phyloP scores from a whole-genome alignment of 495 filamentous ascomycete genomes.

The Baudoinia panamericana region DNA sequence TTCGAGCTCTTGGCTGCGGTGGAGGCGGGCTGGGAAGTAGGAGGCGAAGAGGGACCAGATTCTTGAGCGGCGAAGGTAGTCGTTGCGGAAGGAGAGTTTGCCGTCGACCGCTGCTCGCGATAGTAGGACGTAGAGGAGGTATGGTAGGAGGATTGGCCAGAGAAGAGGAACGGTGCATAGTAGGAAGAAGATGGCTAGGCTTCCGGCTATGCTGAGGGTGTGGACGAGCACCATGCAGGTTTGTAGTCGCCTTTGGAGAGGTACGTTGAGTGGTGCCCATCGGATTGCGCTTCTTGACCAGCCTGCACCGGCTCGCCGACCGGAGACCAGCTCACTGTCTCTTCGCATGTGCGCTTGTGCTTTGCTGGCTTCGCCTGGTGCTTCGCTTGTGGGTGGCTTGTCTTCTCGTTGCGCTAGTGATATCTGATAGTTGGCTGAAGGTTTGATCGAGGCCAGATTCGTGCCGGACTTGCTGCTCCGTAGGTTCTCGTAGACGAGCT shows the following conservation, averaged over 20 bases:
- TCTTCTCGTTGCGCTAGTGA: constrained; percentile 7
- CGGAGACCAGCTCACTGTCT: constrained; percentile 22
- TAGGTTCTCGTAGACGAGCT: constrained; percentile 18
- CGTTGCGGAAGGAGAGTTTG: constrained; percentile 55
- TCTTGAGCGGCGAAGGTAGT: constrained; percentile 56
- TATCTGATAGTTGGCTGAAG: constrained; percentile 4
- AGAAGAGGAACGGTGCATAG: constrained; percentile 77
- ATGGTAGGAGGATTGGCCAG: constrained; percentile 87
- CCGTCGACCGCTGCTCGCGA: constrained; percentile 66
- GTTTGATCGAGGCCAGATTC: constrained; percentile 16
- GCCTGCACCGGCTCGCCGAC: constrained; percentile 27
- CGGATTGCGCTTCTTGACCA: constrained; percentile 42
- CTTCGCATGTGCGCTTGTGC: background rate
- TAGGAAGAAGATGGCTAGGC: constrained; percentile 75
- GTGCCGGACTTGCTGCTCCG: constrained; percentile 15
- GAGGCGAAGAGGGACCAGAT: constrained; percentile 81
- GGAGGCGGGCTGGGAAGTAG: constrained; percentile 82
- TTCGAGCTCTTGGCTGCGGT: constrained; percentile 67
- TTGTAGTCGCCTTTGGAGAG: constrained; percentile 72
- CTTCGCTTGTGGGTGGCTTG: background rate
- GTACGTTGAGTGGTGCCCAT: constrained; percentile 80
- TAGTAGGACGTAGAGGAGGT: constrained; percentile 70
- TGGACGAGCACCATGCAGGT: constrained; percentile 77
- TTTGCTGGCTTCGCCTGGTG: background rate
- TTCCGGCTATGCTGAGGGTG: constrained; percentile 63